These are phyloP conservation scores for Clathrus columnatus DNA, from an alignment of 768 basidiomycete species.

Conservation along the genomic window DNA sequence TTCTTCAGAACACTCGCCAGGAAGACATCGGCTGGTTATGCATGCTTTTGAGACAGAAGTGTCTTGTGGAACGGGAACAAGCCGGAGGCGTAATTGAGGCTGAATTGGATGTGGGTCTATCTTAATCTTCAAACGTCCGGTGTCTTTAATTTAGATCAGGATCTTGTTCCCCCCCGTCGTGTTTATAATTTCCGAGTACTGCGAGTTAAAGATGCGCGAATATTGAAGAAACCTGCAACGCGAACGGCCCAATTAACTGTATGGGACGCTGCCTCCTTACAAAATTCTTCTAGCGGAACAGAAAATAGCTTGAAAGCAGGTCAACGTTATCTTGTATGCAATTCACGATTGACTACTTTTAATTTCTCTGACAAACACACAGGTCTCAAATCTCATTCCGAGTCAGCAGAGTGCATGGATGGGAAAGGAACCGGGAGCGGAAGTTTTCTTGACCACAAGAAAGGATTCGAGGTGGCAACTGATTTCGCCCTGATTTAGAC, in stretches of 20 bases:
- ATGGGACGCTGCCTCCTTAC: slow-evolving; percentile 61
- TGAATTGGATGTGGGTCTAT: slow-evolving; percentile 57
- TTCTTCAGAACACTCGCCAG: slow-evolving; percentile 32
- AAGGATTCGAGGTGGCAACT: slow-evolving; percentile 51
- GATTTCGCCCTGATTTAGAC: too few species aligned
- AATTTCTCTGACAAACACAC: slow-evolving; percentile 1
- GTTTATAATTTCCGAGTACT: slow-evolving; percentile 72
- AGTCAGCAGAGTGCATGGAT: slow-evolving; percentile 67
- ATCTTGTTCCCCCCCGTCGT: slow-evolving; percentile 60
- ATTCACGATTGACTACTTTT: slow-evolving; percentile 3
- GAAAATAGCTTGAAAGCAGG: slow-evolving; percentile 45
- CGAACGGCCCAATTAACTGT: slow-evolving; percentile 72
- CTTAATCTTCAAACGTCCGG: not conserved
- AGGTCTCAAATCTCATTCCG: slow-evolving; percentile 66
- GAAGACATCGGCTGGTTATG: slow-evolving; percentile 59
- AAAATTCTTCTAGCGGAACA: slow-evolving; percentile 40
- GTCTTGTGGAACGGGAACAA: slow-evolving; percentile 40
- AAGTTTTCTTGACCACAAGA: slow-evolving; percentile 63
- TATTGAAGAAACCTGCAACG: slow-evolving; percentile 38
- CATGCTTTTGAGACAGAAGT: slow-evolving; percentile 38
- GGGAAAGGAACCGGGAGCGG: slow-evolving; percentile 44
- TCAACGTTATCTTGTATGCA: slow-evolving; percentile 56
- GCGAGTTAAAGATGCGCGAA: slow-evolving; percentile 54
- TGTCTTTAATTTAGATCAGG: slow-evolving; percentile 26
- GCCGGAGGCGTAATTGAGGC: slow-evolving; percentile 54